phyloP scores from a whole-genome alignment of 164 flowering plant species.

The Hamamelis virginiana region DNA sequence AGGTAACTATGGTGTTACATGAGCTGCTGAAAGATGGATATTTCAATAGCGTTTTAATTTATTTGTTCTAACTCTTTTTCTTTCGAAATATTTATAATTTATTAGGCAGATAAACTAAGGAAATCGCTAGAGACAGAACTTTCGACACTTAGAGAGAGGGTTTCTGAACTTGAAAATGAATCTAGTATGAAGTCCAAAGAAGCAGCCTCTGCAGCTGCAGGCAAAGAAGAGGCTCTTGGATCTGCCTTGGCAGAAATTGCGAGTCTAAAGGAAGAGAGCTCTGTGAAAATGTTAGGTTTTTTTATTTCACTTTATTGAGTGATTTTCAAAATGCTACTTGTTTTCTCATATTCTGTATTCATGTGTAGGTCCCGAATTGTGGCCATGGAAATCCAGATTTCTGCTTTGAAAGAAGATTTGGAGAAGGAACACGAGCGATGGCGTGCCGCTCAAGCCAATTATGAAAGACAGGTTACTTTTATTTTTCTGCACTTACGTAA shows the following conservation, averaged over 20 bases:
- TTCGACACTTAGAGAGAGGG: conserved; percentile 48
- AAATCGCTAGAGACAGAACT: conserved; percentile 70
- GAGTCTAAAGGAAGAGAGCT: conserved; percentile 54
- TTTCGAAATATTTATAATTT: neutral
- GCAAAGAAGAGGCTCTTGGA: conserved; percentile 65
- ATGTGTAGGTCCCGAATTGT: conserved; percentile 51
- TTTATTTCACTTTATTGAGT: neutral
- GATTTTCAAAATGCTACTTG: neutral
- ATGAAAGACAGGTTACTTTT: conserved; percentile 87
- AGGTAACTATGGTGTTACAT: conserved; percentile 39
- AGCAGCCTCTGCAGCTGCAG: conserved; percentile 54
- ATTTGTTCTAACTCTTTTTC: neutral
- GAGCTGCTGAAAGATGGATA: neutral
- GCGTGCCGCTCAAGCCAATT: conserved; percentile 79
- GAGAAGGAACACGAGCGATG: conserved; percentile 75
- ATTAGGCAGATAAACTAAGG: conserved; percentile 65
- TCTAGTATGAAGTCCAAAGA: conserved; percentile 46
- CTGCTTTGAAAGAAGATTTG: conserved; percentile 69
- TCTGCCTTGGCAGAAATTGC: conserved; percentile 57
- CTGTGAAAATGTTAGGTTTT: conserved; percentile 45
- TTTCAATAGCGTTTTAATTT: neutral
- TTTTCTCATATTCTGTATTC: conserved; percentile 14
- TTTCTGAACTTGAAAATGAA: conserved; percentile 65
- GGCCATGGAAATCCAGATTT: conserved; percentile 55
- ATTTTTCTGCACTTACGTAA: neutral